Conservation (phyloP, 2,329 filamentous ascomycete genomes). For the Didymosphaeria variabile region DNA sequence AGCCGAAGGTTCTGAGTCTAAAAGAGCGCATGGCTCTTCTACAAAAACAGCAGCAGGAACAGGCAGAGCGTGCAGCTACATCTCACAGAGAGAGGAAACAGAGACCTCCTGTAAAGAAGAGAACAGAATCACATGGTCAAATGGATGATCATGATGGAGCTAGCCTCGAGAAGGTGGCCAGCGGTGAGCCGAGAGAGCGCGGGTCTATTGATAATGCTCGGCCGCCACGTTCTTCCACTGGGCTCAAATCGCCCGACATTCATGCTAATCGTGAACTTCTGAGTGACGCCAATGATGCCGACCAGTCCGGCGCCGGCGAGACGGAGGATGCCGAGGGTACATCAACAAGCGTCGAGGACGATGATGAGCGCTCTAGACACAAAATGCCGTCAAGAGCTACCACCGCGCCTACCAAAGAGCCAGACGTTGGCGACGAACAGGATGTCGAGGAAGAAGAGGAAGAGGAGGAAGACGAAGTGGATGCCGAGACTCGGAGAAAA, state of each 20-base stretch:
- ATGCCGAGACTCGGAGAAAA: conserved; percentile 84
- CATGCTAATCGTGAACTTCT: conserved; percentile 61
- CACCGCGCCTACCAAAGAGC: conserved; percentile 53
- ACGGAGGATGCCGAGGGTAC: conserved; percentile 68
- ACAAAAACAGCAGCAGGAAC: conserved; percentile 92
- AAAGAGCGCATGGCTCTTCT: conserved; percentile 95
- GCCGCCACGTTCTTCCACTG: conserved; percentile 49
- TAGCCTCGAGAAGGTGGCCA: conserved; percentile 48
- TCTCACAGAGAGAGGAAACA: conserved; percentile 86
- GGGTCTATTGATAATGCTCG: conserved; percentile 52
- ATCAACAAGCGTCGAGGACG: conserved; percentile 77
- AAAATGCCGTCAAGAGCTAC: conserved; percentile 37
- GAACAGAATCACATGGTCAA: conserved; percentile 56
- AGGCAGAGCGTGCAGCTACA: conserved; percentile 80
- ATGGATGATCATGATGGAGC: conserved; percentile 48
- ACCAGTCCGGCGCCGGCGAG: conserved; percentile 70
- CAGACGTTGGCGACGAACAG: conserved; percentile 60
- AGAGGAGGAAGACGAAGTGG: conserved; percentile 80
- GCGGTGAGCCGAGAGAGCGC: conserved; percentile 44
- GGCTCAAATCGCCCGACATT: conserved; percentile 51
- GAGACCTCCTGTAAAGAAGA: conserved; percentile 72
- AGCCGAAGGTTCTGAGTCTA: conserved; percentile 89
- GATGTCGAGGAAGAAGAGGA: conserved; percentile 63
- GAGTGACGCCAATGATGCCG: conserved; percentile 72
- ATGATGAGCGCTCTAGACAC: conserved; percentile 64